Percentiles rank a stretch among this genome's conserved stretches.
Evolutionary conservation across 805 yeast species (phyloP).

Genomic region (Saccharomycopsis fermentans): DNA sequence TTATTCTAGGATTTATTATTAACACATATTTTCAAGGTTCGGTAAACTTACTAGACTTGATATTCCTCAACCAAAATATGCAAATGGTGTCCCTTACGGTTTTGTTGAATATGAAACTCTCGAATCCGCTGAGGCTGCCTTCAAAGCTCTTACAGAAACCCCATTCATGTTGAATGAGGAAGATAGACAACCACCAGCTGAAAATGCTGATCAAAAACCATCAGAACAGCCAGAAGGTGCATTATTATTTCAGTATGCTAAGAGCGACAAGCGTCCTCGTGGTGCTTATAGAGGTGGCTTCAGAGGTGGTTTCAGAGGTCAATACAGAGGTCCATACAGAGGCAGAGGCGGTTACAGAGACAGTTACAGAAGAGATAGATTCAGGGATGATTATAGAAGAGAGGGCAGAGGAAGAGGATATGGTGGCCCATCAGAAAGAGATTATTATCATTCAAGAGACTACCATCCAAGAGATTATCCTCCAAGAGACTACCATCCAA

Average conservation of each 20-base stretch:
- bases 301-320: constrained; percentile 8
- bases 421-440: constrained; percentile 5
- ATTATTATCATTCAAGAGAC: not conserved
- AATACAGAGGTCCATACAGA: constrained; percentile 9
- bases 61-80: constrained; percentile 52
- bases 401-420: constrained; percentile 8
- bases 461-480: constrained; percentile 4
- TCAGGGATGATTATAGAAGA: constrained; percentile 10
- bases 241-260: constrained; percentile 16
- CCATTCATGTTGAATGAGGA: constrained; percentile 13
- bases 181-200: constrained; percentile 8
- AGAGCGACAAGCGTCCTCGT: constrained; percentile 17
- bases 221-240: constrained; percentile 15
- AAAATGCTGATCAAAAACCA: not conserved
- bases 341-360: constrained; percentile 11
- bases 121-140: constrained; percentile 46
- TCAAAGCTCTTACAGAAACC: constrained; percentile 27
- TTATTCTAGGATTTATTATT: not conserved
- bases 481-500: constrained; percentile 8
- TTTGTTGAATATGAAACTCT: constrained; percentile 47
- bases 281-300: constrained; percentile 14
- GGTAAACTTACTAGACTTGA: constrained; percentile 51
- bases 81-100: constrained; percentile 51
- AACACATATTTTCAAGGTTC: constrained; percentile 27
- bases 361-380: constrained; percentile 5